Conservation (phyloP, 371 early-diverging fungal genomes). For the Apophysomyces variabilis region DNA sequence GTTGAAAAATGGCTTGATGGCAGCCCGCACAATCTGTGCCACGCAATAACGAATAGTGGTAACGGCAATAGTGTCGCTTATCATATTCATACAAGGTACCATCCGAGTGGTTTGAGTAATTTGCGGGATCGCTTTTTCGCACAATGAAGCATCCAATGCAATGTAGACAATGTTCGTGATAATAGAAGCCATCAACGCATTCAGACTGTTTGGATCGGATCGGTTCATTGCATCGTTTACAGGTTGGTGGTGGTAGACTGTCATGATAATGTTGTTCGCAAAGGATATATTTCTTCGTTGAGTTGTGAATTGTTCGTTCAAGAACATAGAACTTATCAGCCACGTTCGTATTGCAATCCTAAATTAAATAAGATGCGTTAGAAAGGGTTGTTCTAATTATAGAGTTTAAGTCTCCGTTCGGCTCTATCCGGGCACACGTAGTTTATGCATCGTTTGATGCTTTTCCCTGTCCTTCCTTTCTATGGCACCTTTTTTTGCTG, state of each 20-base stretch:
- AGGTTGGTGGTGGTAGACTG: not conserved
- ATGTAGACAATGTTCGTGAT: constrained; percentile 22
- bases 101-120: constrained; percentile 31
- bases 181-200: constrained; percentile 14
- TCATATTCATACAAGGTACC: constrained; percentile 90
- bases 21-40: constrained; percentile 92
- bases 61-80: constrained; percentile 83
- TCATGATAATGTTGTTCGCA: constrained; percentile 24
- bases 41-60: constrained; percentile 83
- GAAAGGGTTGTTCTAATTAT: not conserved
- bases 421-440: constrained; percentile 2
- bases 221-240: constrained; percentile 16
- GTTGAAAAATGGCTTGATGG: constrained; percentile 84
- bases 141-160: constrained; percentile 21
- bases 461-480: not conserved
- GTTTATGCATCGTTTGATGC: not conserved
- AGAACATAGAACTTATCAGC: constrained; percentile 24
- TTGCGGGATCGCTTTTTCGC: constrained; percentile 13
- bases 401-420: constrained; percentile 9
- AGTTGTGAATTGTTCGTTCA: constrained; percentile 12
- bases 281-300: constrained; percentile 11
- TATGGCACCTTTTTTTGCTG: not conserved
- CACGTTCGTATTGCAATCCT: constrained; percentile 23
- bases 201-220: constrained; percentile 8
- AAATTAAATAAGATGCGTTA: constrained; percentile 1